Conservation (phyloP, 768 basidiomycete genomes). For the Hebeloma cylindrosporum region DNA sequence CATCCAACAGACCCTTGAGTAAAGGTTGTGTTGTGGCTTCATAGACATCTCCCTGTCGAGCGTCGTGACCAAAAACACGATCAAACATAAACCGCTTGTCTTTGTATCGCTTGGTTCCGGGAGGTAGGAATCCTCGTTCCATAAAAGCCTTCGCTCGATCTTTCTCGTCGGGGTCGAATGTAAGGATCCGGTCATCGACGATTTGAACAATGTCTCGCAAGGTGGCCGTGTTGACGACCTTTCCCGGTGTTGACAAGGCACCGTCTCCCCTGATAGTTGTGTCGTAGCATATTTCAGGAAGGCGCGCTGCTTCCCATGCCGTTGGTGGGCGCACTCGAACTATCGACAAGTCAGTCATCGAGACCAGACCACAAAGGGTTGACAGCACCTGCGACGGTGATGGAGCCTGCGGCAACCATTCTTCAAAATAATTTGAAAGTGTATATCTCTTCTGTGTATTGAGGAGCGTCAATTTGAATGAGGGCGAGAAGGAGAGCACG, state of each 20-base stretch:
- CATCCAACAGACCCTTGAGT: conserved; percentile 82
- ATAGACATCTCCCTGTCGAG: conserved; percentile 86
- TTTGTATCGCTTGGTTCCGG: conserved; percentile 91
- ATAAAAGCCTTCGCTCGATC: conserved; percentile 78
- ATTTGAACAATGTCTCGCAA: conserved; percentile 83
- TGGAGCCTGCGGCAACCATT: conserved; percentile 86
- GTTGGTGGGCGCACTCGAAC: conserved; percentile 92
- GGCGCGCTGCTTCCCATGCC: conserved; percentile 78
- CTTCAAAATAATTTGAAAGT: conserved; percentile 9
- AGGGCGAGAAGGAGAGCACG: conserved; percentile 5
- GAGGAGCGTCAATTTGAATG: conserved; percentile 9
- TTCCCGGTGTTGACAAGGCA: conserved; percentile 70
- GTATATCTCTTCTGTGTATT: conserved; percentile 2
- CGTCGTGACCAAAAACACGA: conserved; percentile 80
- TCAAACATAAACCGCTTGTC: conserved; percentile 98
- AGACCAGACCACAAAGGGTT: conserved; percentile 18
- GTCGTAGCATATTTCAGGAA: conserved; percentile 75
- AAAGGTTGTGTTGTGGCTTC: conserved; percentile 83
- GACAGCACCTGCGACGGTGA: conserved; percentile 75
- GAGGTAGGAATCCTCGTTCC: conserved; percentile 81
- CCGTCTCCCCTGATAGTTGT: conserved; percentile 79
- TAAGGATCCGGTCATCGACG: conserved; percentile 91
- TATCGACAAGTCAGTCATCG: conserved; percentile 31
- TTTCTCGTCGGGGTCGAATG: conserved; percentile 94
- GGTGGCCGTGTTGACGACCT: conserved; percentile 51